Percentiles rank a stretch among this genome's conserved stretches.
Conservation (phyloP, 2,329 filamentous ascomycete species). For the Aspergillus sp. region DNA sequence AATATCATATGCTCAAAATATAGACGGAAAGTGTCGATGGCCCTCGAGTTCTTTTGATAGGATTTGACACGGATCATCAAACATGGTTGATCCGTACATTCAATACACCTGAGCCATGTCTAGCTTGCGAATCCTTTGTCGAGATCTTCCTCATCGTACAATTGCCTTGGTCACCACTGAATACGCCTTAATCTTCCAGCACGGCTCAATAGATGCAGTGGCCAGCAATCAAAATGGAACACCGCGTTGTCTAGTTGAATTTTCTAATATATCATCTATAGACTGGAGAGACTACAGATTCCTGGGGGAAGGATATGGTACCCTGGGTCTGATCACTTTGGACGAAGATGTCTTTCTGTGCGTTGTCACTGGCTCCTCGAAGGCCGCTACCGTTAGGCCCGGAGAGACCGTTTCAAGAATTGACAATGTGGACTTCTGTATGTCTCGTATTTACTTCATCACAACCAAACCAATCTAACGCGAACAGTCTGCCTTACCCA, state of each 20-base stretch:
- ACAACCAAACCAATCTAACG: slow-evolving; percentile 1
- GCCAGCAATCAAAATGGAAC: slow-evolving; percentile 39
- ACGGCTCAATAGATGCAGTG: slow-evolving; percentile 61
- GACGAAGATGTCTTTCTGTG: slow-evolving; percentile 84
- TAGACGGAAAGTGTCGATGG: too few relatives aligned
- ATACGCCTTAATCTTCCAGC: slow-evolving; percentile 79
- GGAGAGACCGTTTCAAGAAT: slow-evolving; percentile 89
- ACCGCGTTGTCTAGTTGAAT: slow-evolving; percentile 82
- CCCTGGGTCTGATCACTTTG: slow-evolving; percentile 79
- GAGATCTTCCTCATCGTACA: slow-evolving; percentile 79
- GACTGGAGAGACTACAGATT: slow-evolving; percentile 73
- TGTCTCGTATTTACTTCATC: slow-evolving; percentile 12
- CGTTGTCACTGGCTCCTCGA: slow-evolving; percentile 73
- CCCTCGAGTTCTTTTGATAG: too few relatives aligned
- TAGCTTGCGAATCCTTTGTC: slow-evolving; percentile 70
- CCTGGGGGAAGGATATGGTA: slow-evolving; percentile 76
- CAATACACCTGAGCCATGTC: slow-evolving; percentile 41
- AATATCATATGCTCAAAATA: too few relatives aligned
- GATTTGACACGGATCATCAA: too few relatives aligned
- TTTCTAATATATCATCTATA: slow-evolving; percentile 59
- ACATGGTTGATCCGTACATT: neutral
- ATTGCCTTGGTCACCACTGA: slow-evolving; percentile 78
- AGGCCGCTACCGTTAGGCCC: slow-evolving; percentile 76
- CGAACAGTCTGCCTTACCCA: slow-evolving; percentile 75
- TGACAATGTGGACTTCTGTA: slow-evolving; percentile 74